Evolutionary conservation across 2,329 filamentous ascomycete species (phyloP), one percentile per base, ranked within the genome.

Genomic region (Paracorniculantispora psalliotae): DNA sequence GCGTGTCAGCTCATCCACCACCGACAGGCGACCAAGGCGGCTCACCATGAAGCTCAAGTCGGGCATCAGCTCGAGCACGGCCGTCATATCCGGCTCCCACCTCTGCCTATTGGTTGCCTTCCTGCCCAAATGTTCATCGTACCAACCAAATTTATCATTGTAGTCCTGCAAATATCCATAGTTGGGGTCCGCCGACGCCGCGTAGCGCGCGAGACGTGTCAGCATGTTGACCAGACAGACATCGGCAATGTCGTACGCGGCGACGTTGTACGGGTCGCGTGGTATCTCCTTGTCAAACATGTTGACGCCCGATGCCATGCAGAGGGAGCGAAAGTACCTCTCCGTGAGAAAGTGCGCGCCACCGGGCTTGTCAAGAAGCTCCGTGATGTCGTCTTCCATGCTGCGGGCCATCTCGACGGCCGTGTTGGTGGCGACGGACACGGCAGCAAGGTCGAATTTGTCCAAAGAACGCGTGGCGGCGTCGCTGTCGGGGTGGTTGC

Each of bases 301-400:
- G 39, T 63, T 51, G 23, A 65, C 51, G 3, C 58, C 61, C 4
- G 43, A n/a, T 0, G 12, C 21, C 4, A 35, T 17, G 13, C 59
- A 66, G 6, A 59, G 25, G 1, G 8, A 1, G 8, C 1, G 4
- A 33, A 64, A 63, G 48, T 57, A n/a, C n/a, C n/a, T n/a, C n/a
- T 21, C 23, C 5, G 65, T 12, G 1, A 26, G 1, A 1, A 4
- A 15, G 2, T 26, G 30, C 46, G 1, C 23, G 17, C 65, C 60
- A 2, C 47, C 55, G 0, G 56, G 25, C 23, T 61, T 59, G 3
- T 58, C 56, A 1, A 65, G 4, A 0, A 65, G 1, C 2, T 71
- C 75, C 63, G 78, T 73, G 57, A 81, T 80, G 43, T 83, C 77
- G 63, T 82, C 79, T 17, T 66, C 64, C 61, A 67, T 63, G 51